Conservation (phyloP, 1,284 basidiomycete genomes). For the Puccinia brachypodii region DNA sequence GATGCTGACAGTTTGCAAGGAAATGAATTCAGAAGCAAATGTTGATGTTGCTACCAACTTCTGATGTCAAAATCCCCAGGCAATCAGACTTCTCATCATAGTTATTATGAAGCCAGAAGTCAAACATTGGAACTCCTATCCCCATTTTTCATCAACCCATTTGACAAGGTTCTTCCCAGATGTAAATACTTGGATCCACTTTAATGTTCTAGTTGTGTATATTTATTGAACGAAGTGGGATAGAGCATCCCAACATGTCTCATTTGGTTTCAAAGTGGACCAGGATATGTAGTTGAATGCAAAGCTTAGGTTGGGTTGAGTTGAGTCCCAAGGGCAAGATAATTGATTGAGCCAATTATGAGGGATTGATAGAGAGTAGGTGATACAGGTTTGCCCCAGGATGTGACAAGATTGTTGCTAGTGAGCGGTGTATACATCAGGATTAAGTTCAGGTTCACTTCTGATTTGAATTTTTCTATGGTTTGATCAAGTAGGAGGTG, state of each 20-base stretch:
- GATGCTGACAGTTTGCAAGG: too few relatives aligned
- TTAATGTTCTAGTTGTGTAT: not conserved
- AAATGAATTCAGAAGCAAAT: too few relatives aligned
- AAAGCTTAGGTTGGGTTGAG: not conserved
- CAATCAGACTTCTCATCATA: too few relatives aligned
- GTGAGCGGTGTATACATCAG: not conserved
- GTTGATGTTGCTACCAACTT: too few relatives aligned
- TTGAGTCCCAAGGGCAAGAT: not conserved
- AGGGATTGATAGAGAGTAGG: constrained; percentile 1
- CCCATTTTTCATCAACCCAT: constrained; percentile 19
- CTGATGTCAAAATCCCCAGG: too few relatives aligned
- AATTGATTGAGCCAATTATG: not conserved
- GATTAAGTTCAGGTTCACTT: not conserved
- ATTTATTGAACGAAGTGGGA: not conserved
- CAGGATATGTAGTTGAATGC: not conserved
- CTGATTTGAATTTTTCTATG: not conserved
- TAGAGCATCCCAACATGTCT: not conserved
- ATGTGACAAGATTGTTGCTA: not conserved
- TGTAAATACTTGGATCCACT: not conserved
- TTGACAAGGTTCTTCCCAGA: not conserved
- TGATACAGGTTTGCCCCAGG: not conserved
- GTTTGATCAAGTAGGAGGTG: not conserved
- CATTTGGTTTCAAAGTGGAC: not conserved
- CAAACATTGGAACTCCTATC: not conserved
- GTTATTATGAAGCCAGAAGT: too few relatives aligned